phyloP scores from a whole-genome alignment of 2,329 filamentous ascomycete species.

The Pyrenophora tritici-repentis region DNA sequence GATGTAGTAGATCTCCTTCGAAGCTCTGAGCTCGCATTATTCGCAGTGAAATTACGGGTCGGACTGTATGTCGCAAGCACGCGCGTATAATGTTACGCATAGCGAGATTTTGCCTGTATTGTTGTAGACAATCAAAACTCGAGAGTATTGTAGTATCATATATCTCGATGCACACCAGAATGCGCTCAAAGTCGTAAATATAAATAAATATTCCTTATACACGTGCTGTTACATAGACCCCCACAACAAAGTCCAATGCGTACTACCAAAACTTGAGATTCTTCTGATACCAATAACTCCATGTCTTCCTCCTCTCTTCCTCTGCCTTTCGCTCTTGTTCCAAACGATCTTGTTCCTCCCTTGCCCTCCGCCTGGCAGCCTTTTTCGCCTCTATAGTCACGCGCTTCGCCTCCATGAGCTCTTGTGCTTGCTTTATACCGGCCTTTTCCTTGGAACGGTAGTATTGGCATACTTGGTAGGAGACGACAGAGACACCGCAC shows the following conservation, averaged over 20 bases:
- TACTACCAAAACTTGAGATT: conserved; percentile 44
- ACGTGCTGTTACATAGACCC: conserved; percentile 18
- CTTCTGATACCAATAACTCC: conserved; percentile 45
- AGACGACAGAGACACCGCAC: conserved; percentile 68
- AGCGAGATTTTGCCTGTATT: too few relatives aligned
- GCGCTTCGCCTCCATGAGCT: conserved; percentile 77
- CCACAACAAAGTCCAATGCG: not conserved
- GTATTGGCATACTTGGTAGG: conserved; percentile 85
- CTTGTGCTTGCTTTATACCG: conserved; percentile 83
- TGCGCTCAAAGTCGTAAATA: too few relatives aligned
- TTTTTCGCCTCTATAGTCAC: conserved; percentile 52
- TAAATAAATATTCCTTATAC: conserved; percentile 22
- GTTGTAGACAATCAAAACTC: too few relatives aligned
- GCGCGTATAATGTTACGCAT: too few relatives aligned
- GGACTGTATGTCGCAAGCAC: too few relatives aligned
- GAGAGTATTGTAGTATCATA: too few relatives aligned
- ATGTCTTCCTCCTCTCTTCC: conserved; percentile 44
- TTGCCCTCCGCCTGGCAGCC: conserved; percentile 51
- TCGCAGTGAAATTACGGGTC: too few relatives aligned
- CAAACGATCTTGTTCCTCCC: conserved; percentile 49
- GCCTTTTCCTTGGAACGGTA: conserved; percentile 74
- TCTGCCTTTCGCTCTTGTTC: conserved; percentile 34
- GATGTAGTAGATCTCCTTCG: too few relatives aligned
- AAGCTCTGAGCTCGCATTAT: too few relatives aligned
- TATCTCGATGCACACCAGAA: too few relatives aligned